Base-by-base conservation (phyloP, 192 early-diverging fungal species). In the Dispira simplex region DNA sequence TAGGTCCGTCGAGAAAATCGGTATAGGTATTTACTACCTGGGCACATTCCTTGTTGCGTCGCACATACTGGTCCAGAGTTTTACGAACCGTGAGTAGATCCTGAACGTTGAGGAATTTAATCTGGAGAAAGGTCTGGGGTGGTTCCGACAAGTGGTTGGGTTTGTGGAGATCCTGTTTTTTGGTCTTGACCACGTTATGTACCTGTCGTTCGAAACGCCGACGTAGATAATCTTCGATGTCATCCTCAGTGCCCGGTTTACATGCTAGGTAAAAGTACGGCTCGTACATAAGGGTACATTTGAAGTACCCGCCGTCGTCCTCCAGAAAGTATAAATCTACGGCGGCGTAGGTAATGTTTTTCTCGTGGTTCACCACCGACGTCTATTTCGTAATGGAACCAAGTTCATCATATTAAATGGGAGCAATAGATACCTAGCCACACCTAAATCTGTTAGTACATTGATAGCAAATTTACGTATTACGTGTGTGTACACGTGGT, bases 281-380 rank as follows among this genome's bases (percentile, higher is more conserved):
- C 52, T 83, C 78, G 71, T 90, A 95, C 12, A 82, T 52, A 6
- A 94, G 39, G 4, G 92, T 95, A 32, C 83, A 78, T 66, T 94
- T 97, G 75, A 99, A 99, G 16, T 84, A 82, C 26, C 77, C 79
- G 39, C 91, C 90, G 52, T 90, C 89, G 28, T 90, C 90, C 63
- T 92, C 85, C 44, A 97, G 73, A 70, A 99, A 99, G 67, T 95
- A 97, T 51, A 86, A 86, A 72, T 97, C 92, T 5, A 95, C 83
- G 0, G 84, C 94, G 0, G 91, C 67, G 52, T 80, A 78, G 26
- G 84, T 85, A 21, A 75, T 71, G 20, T 75, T 70, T 75, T 78
- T 81, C 56, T 92, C 85, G 1, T 71, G 67, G 67, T 86, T 82
- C 47, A 71, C 68, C 27, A 92, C 77, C 10, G 81, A 66, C 0